A percentile compares a stretch with the other conserved stretches of the same genome.
phyloP scores from a whole-genome alignment of 768 basidiomycete genomes.

The Cystobasidium tubakii region DNA sequence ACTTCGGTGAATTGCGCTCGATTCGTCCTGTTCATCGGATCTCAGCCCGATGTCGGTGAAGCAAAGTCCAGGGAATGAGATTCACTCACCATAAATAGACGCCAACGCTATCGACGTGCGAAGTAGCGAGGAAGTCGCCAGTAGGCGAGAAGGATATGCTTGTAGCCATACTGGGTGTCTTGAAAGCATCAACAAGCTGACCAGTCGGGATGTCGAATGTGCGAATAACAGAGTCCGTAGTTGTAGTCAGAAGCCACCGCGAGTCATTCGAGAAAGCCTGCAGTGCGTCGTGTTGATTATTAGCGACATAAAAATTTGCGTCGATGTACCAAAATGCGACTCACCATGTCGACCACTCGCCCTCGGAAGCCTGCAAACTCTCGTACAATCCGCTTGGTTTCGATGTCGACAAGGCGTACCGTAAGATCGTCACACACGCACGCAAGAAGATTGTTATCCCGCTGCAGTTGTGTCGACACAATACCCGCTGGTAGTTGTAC shows the following conservation, averaged over 20 bases:
- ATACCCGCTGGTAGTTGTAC: constrained; percentile 64
- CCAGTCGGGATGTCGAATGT: constrained; percentile 96
- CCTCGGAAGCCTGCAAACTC: constrained; percentile 78
- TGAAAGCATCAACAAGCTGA: constrained; percentile 82
- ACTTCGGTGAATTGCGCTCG: constrained; percentile 87
- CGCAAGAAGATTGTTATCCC: constrained; percentile 77
- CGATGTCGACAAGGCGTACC: constrained; percentile 82
- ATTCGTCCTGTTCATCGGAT: constrained; percentile 65
- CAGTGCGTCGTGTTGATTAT: constrained; percentile 4
- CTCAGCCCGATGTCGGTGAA: constrained; percentile 5
- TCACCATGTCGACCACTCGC: constrained; percentile 79
- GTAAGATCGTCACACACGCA: constrained; percentile 76
- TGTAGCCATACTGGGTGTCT: constrained; percentile 76
- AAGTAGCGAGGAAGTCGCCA: constrained; percentile 88
- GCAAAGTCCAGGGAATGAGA: not conserved
- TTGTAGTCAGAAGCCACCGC: constrained; percentile 81
- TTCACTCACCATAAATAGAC: constrained; percentile 76
- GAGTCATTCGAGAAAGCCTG: constrained; percentile 94
- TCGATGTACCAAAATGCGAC: constrained; percentile 45
- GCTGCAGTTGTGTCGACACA: constrained; percentile 68
- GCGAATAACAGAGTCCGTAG: constrained; percentile 82
- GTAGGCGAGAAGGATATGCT: constrained; percentile 89
- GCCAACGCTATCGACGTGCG: constrained; percentile 89
- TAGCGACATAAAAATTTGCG: not conserved
- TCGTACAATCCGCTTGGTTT: constrained; percentile 78